A percentile compares a stretch with the other conserved stretches of the same genome.
Evolutionary conservation across 192 early-diverging fungal species (phyloP).

Genomic region (Gonapodya sp.): DNA sequence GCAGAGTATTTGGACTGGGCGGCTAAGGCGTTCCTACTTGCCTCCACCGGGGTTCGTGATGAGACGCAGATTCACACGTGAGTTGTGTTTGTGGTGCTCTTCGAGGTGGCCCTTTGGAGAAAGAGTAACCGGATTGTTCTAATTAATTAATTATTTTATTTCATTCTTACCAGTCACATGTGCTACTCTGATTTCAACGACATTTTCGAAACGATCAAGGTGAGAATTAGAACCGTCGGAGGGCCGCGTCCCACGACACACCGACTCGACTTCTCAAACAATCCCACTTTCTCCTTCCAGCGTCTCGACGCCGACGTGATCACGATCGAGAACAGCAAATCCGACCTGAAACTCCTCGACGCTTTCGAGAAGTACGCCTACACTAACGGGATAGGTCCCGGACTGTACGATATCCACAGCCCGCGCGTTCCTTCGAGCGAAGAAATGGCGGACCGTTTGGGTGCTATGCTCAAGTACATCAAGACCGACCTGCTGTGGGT

Average conservation of each 20-base stretch:
- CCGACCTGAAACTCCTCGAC: slow-evolving; percentile 86
- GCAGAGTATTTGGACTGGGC: slow-evolving; percentile 91
- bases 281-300: no score
- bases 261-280: no score
- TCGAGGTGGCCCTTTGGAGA: neutral
- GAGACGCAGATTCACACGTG: slow-evolving; percentile 84
- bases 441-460: slow-evolving; percentile 81
- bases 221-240: neutral
- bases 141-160: no score
- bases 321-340: slow-evolving; percentile 97
- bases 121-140: no score
- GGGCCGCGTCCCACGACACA: neutral
- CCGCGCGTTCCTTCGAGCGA: slow-evolving; percentile 82
- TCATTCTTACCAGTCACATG: slow-evolving; percentile 26
- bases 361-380: slow-evolving; percentile 80
- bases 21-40: slow-evolving; percentile 82
- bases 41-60: slow-evolving; percentile 74
- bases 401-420: slow-evolving; percentile 98
- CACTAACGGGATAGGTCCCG: slow-evolving; percentile 86
- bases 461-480: slow-evolving; percentile 78
- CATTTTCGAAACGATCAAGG: slow-evolving; percentile 86
- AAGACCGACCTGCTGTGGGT: slow-evolving; percentile 75
- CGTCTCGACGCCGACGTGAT: slow-evolving; percentile 62
- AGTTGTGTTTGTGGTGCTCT: neutral
- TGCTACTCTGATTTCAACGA: slow-evolving; percentile 99